These are phyloP conservation scores for Draba incana DNA, from an alignment of 345 rosid genomes.

Conservation along the genomic window DNA sequence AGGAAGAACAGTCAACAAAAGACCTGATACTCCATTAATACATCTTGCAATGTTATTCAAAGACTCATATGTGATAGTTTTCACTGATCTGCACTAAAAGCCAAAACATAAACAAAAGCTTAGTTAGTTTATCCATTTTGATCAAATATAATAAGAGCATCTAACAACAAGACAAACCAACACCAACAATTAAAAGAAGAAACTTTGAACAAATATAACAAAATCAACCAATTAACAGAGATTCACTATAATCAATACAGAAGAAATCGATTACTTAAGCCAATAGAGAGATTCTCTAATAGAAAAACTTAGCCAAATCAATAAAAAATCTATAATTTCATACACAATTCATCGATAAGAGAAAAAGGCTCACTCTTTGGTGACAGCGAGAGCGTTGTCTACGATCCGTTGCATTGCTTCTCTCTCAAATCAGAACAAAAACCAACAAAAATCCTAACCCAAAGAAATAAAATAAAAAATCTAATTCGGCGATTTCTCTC, in stretches of 20 bases:
- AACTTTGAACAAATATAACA: constrained; percentile 2
- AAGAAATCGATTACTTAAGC: no score
- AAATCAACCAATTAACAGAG: not conserved
- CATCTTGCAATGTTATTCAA: constrained; percentile 78
- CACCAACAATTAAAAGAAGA: not conserved
- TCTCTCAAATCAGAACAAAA: not conserved
- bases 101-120: constrained; percentile 35
- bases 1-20: constrained; percentile 70
- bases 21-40: constrained; percentile 84
- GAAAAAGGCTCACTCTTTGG: constrained; percentile 80
- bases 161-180: constrained; percentile 21
- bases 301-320: no score
- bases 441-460: not conserved
- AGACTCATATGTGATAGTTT: constrained; percentile 86
- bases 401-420: constrained; percentile 73
- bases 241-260: no score
- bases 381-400: constrained; percentile 81
- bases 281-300: no score
- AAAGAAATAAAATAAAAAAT: not conserved
- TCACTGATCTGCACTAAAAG: constrained; percentile 80
- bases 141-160: not conserved
- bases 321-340: no score
- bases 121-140: constrained; percentile 10
- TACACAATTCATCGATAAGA: constrained; percentile 16
- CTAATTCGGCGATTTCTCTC: constrained; percentile 3